Evolutionary conservation across 768 basidiomycete species (phyloP), one percentile per base, ranked within the genome.

Genomic region (Leucosporidium scottii): DNA sequence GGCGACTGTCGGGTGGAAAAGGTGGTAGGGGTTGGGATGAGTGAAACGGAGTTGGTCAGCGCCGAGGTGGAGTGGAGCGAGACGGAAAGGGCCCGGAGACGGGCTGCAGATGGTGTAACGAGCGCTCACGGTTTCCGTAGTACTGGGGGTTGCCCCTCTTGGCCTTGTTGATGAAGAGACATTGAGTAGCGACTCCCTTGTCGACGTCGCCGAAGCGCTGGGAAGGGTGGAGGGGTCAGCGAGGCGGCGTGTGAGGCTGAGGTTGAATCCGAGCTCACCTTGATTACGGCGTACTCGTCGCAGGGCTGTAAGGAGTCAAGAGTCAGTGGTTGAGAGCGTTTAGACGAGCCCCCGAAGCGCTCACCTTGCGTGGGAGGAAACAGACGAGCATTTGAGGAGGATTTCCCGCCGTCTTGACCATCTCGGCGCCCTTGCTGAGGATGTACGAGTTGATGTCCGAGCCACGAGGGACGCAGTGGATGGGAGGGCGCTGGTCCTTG

Each of bases 161-260:
- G 49, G 59, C 68, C 63, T 73, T 73, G n/a, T 61, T 66, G 36
- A 59, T 68, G 50, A 68, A 63, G 57, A 73, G n/a, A 61, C 69
- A 71, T 55, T 73, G 73, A 27, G 73, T 71, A 9, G 73, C 69
- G 23, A 68, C 66, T 53, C 73, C 73, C 53, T 62, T 54, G 13
- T 51, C 47, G n/a, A 66, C 31, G 64, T 73, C 73, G 2, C 73
- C 67, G 34, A 69, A 64, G 6, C 36, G 48, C 65, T 59, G 23
- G 1, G 68, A 73, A 66, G 18, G 21, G n/a, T n/a, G 12, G 25
- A 61, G 28, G 20, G 64, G 10, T 12, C 6, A n/a, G 58, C 6
- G 0, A 51, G 13, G 23, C 3, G 59, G 27, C 12, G 1, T 6
- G 7, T 13, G 39, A 44, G 39, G 13, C 39, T n/a, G n/a, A n/a